Evolutionary conservation across 2,329 filamentous ascomycete species (phyloP).

Genomic region (Sporothrix mexicana): DNA sequence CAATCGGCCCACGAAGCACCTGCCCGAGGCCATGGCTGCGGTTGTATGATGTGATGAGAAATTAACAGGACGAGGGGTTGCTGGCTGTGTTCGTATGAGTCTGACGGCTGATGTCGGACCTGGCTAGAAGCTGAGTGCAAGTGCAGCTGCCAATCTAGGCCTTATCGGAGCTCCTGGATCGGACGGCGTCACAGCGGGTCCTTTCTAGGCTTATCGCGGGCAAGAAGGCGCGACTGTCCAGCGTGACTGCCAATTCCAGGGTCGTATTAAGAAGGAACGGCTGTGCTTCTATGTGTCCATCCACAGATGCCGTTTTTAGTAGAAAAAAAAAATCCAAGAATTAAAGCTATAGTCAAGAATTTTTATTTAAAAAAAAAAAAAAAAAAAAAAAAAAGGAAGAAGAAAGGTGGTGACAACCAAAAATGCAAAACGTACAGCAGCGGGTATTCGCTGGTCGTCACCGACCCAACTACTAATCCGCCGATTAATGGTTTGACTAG

Average conservation of each 20-base stretch:
- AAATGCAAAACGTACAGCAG: neutral
- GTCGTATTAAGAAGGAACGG: neutral
- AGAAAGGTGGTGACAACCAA: neutral
- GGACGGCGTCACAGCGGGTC: neutral
- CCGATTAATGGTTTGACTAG: neutral
- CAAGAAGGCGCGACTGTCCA: neutral
- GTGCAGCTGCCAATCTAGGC: neutral
- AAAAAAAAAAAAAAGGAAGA: no score
- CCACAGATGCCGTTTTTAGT: neutral
- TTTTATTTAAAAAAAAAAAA: no score
- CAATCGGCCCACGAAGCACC: conserved; percentile 8
- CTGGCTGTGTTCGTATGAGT: neutral
- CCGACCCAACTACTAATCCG: no score
- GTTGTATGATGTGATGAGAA: neutral
- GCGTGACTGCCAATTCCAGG: neutral
- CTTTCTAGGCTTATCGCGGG: conserved; percentile 5
- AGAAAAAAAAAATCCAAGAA: no score
- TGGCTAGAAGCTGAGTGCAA: conserved; percentile 12
- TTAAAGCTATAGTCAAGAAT: no score
- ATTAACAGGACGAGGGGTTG: neutral
- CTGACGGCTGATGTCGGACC: neutral
- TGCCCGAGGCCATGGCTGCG: neutral
- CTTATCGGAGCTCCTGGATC: conserved; percentile 22
- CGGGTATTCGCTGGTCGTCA: no score
- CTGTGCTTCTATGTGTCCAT: neutral